Percentiles rank a stretch among this genome's conserved stretches.
phyloP scores from a whole-genome alignment of 2,329 filamentous ascomycete species.

The Aspergillus felis region DNA sequence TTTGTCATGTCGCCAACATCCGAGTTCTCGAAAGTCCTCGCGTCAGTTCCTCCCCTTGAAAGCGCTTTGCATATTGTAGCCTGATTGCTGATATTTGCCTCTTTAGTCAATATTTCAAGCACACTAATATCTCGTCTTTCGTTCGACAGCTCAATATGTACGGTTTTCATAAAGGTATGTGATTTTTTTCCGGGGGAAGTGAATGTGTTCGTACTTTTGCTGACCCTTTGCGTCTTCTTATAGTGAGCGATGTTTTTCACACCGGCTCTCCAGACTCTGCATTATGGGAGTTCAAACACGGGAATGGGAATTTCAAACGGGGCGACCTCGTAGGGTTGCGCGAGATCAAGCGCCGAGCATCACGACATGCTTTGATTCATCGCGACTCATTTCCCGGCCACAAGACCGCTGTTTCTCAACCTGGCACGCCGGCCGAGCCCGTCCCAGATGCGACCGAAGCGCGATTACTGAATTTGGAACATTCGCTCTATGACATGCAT shows the following conservation, averaged over 20 bases:
- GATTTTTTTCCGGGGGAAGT: neutral
- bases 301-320: constrained; percentile 93
- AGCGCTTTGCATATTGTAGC: neutral
- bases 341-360: constrained; percentile 93
- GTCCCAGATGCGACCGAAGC: constrained; percentile 76
- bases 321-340: constrained; percentile 86
- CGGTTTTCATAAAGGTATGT: constrained; percentile 92
- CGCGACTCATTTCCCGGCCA: constrained; percentile 79
- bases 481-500: constrained; percentile 76
- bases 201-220: constrained; percentile 1
- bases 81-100: constrained; percentile 18
- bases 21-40: constrained; percentile 96
- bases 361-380: constrained; percentile 87
- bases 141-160: constrained; percentile 99
- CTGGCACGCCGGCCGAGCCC: constrained; percentile 78
- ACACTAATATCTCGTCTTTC: constrained; percentile 98
- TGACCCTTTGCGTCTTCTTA: constrained; percentile 5
- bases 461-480: constrained; percentile 71
- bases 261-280: constrained; percentile 89
- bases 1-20: constrained; percentile 98
- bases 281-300: constrained; percentile 98
- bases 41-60: constrained; percentile 59
- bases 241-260: constrained; percentile 97
- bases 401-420: constrained; percentile 71
- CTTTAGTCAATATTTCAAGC: constrained; percentile 92